Base-by-base conservation (phyloP, 805 yeast species). In the Pichia eremophila region DNA sequence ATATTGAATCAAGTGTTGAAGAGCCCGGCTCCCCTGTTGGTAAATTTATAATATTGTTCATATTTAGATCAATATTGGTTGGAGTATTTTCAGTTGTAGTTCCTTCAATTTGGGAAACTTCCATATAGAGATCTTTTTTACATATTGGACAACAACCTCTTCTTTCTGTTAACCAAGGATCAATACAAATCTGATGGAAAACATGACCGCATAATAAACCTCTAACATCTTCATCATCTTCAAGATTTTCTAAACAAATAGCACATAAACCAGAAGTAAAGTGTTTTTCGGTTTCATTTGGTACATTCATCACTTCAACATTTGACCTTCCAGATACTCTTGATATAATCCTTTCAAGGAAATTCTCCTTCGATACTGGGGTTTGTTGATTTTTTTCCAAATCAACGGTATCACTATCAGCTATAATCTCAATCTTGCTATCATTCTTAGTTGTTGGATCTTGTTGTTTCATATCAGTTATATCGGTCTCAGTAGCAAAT, bases 111-210 rank as follows among this genome's bases (percentile, higher is more conserved):
- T 50, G 46, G 19, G 49, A 48, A 2, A 58, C 59, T 17, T 49
- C 50, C 32, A 58, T 43, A 40, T 61, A 59, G 43, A 59, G 58
- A 59, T 81, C 88, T 32, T 82, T 67, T 57, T 85, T 84, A 64
- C 95, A 86, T 70, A 82, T 78, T 9, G 95, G 95, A 60, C 95
- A 86, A 56, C 86, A 81, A 0, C 89, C 90, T 42, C 83, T 73
- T 54, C 91, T 69, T 52, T 77, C 75, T 3, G 78, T 80, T 42
- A 86, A 67, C 95, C 95, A 86, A 2, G 90, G 90, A 53, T 83
- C 88, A 46, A 87, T 73, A 64, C 95, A 86, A 17, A 74, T 81
- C 22, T 81, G 71, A 58, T 86, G 95, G 72, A 81, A 86, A 2
- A 83, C 88, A 63, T 86, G 95, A 4, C 89, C 88, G 66, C 95